Base-by-base conservation (phyloP, 2,329 filamentous ascomycete species). In the Neopestalotiopsis rosae region DNA sequence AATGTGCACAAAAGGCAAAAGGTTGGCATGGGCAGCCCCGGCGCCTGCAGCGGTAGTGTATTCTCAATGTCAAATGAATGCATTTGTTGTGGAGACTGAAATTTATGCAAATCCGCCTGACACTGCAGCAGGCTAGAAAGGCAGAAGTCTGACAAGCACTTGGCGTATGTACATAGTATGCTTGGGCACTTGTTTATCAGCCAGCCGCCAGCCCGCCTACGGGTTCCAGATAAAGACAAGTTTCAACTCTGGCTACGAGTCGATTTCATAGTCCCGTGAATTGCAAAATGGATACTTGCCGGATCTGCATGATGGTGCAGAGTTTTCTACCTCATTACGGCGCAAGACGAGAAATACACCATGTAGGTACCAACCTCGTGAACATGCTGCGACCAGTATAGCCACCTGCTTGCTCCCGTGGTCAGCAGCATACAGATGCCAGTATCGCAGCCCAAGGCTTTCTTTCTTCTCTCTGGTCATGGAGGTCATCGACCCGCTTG, bases 81-180 rank as follows among this genome's bases (percentile, higher is more conserved):
- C 34, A 38, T 38, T 28, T 38, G 34, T 38, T 38, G 34, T 38
- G 34, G 34, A 38, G 34, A 38, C 34, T 7, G 5, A 38, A 38
- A 7, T 38, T 38, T 38, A 38, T 38, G 34, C 34, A 38, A 38
- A 38, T 38, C 45, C 45, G 45, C 45, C 45, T 52, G 45, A 52
- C 45, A 17, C n/a, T 52, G 45, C 45, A 20, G 45, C 45, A 49
- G 13, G 42, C 42, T 49, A 49, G 17, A 14, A 49, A n/a, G 17
- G 12, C 63, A 67, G 66, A 28, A 66, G 59, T 63, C 32, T 24
- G 52, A 49, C 68, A 61, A 34, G 66, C 59, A 57, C 20, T 14
- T 17, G n/a, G 42, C 14, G 42, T 17, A 45, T 13, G 42, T 17
- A 14, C 13, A 17, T 45, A 5, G 6, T 5, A 17, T 45, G 5